Conservation (phyloP, 2,329 filamentous ascomycete species). For the Sclerotinia borealis region DNA sequence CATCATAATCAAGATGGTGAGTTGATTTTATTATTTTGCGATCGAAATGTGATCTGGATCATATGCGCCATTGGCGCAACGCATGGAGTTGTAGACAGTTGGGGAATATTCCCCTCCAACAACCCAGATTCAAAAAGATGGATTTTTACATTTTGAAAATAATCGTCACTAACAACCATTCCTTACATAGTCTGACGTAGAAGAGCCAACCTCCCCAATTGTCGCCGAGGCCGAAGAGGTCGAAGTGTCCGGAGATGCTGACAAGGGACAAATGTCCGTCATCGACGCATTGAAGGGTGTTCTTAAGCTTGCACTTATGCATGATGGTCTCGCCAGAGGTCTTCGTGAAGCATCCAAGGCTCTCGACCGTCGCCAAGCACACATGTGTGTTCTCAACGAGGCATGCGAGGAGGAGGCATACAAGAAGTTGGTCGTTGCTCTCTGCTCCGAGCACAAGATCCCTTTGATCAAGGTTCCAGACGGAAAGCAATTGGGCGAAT, state of each 20-base stretch:
- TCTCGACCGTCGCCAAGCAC: constrained; percentile 94
- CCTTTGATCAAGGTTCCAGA: constrained; percentile 99
- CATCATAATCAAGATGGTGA: constrained; percentile 19
- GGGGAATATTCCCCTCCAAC: background rate
- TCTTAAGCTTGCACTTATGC: constrained; percentile 96
- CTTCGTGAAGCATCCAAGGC: constrained; percentile 98
- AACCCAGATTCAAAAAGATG: constrained; percentile 6
- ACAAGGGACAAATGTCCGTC: constrained; percentile 93
- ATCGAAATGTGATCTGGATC: background rate
- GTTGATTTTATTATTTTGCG: background rate
- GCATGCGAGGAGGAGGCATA: constrained; percentile 99
- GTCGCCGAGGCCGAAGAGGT: constrained; percentile 81
- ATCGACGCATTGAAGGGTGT: constrained; percentile 98
- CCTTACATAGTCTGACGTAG: constrained; percentile 87
- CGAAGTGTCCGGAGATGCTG: constrained; percentile 87
- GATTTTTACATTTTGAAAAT: background rate
- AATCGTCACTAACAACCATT: background rate
- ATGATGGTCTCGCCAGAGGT: constrained; percentile 97
- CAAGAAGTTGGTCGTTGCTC: constrained; percentile 99
- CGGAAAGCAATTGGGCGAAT: constrained; percentile 99
- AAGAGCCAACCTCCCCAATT: constrained; percentile 91
- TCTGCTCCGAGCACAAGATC: constrained; percentile 99
- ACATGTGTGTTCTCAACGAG: constrained; percentile 99
- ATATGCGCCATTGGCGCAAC: constrained; percentile 1
- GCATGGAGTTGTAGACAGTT: background rate